Percentiles rank a stretch among this genome's conserved stretches.
Conservation (phyloP, 768 basidiomycete genomes). For the Trametes elegans region DNA sequence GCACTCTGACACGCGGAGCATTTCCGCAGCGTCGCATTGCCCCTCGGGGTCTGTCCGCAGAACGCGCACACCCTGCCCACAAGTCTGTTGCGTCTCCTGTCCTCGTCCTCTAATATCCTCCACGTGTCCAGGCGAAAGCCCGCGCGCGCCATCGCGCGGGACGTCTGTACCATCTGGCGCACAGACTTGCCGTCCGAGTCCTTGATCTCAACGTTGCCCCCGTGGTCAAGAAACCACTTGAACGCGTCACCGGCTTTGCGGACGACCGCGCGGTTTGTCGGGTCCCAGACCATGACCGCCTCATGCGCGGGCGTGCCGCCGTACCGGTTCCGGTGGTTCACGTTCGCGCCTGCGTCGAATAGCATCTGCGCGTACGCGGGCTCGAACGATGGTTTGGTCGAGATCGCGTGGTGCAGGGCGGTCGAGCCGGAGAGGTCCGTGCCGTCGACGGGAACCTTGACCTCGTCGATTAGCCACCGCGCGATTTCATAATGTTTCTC, state of each 20-base stretch:
- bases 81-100: constrained; percentile 30
- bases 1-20: constrained; percentile 38
- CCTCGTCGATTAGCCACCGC: constrained; percentile 33
- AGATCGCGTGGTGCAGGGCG: constrained; percentile 40
- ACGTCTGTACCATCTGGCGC: constrained; percentile 23
- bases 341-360: constrained; percentile 40
- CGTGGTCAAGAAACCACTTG: constrained; percentile 41
- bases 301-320: constrained; percentile 41
- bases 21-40: constrained; percentile 25
- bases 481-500: constrained; percentile 31
- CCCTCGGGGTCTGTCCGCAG: constrained; percentile 32
- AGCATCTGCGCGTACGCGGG: constrained; percentile 42
- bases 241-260: constrained; percentile 30
- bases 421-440: constrained; percentile 41
- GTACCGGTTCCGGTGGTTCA: constrained; percentile 41
- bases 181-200: constrained; percentile 39
- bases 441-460: constrained; percentile 38
- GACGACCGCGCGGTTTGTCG: constrained; percentile 19
- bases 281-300: constrained; percentile 32
- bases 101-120: constrained; percentile 30
- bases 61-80: constrained; percentile 33
- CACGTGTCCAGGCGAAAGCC: constrained; percentile 6
- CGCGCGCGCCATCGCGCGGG: neutral
- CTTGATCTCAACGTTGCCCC: constrained; percentile 36
- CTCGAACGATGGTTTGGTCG: constrained; percentile 41